These are phyloP conservation scores for Calocera cornea DNA, from an alignment of 768 basidiomycete genomes.

Conservation along the genomic window DNA sequence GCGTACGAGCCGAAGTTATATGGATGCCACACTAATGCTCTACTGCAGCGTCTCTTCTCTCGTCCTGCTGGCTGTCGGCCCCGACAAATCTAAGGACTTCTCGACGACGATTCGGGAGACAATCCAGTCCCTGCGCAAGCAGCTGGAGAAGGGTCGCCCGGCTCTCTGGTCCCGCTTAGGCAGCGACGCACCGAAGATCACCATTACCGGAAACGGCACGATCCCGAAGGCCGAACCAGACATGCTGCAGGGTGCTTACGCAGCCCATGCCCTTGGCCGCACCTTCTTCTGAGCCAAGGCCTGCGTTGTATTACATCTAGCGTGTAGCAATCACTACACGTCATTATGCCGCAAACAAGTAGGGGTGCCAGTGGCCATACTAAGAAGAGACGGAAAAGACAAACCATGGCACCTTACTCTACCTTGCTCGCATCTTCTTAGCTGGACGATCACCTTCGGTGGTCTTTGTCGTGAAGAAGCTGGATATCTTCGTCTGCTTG, in stretches of 20 bases:
- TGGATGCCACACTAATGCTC: not conserved
- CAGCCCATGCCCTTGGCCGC: not conserved
- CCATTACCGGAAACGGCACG: not conserved
- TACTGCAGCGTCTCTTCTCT: slow-evolving; percentile 53
- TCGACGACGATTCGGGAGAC: slow-evolving; percentile 40
- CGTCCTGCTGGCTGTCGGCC: slow-evolving; percentile 41
- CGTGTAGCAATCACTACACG: not conserved
- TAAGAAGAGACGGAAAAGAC: too few relatives aligned
- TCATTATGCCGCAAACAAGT: not conserved
- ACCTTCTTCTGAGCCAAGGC: not conserved
- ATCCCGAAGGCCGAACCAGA: not conserved
- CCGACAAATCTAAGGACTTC: slow-evolving; percentile 32
- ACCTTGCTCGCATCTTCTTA: not conserved
- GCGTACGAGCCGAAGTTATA: slow-evolving; percentile 19
- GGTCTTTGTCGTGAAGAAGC: slow-evolving; percentile 26
- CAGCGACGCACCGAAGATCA: not conserved
- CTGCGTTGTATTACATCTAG: not conserved
- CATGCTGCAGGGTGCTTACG: not conserved
- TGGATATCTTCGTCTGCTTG: slow-evolving; percentile 25
- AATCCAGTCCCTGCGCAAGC: slow-evolving; percentile 48
- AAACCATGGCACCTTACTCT: too few relatives aligned
- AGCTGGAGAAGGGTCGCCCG: slow-evolving; percentile 37
- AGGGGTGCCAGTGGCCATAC: too few relatives aligned
- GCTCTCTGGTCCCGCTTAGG: not conserved
- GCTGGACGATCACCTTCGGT: not conserved